phyloP scores from a whole-genome alignment of 2,329 filamentous ascomycete genomes.

The Cladophialophora chaetospira region DNA sequence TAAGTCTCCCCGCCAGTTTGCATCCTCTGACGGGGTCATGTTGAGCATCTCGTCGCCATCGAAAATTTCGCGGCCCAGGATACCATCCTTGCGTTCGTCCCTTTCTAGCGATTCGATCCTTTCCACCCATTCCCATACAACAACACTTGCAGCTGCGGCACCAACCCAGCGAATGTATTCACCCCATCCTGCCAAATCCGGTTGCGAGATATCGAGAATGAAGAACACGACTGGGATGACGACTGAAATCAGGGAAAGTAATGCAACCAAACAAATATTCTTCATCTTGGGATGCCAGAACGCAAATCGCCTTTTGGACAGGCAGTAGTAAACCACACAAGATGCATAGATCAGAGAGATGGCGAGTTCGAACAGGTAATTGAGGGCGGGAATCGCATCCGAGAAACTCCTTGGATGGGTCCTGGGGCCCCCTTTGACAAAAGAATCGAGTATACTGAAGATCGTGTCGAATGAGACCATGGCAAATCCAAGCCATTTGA shows the following conservation, averaged over 20 bases:
- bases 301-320: conserved; percentile 89
- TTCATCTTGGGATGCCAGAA: conserved; percentile 90
- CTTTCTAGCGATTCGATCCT: conserved; percentile 88
- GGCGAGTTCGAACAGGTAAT: conserved; percentile 85
- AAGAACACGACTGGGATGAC: conserved; percentile 91
- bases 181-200: conserved; percentile 86
- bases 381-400: conserved; percentile 86
- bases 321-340: conserved; percentile 89
- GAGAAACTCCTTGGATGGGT: conserved; percentile 74
- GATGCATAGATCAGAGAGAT: conserved; percentile 86
- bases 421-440: conserved; percentile 61
- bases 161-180: conserved; percentile 98
- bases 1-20: conserved; percentile 47
- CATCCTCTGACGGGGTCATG: conserved; percentile 60
- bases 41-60: conserved; percentile 93
- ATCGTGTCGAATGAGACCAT: conserved; percentile 87
- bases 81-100: conserved; percentile 91
- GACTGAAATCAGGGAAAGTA: conserved; percentile 77
- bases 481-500: conserved; percentile 97
- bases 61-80: conserved; percentile 85
- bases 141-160: conserved; percentile 88
- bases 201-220: conserved; percentile 83
- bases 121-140: conserved; percentile 98
- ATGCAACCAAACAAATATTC: conserved; percentile 79
- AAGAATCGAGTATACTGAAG: conserved; percentile 90